A percentile compares a stretch with the other conserved stretches of the same genome.
These are phyloP conservation scores for Fusarium pilosicola DNA, from an alignment of 2,329 filamentous ascomycete genomes.

Conservation along the genomic window DNA sequence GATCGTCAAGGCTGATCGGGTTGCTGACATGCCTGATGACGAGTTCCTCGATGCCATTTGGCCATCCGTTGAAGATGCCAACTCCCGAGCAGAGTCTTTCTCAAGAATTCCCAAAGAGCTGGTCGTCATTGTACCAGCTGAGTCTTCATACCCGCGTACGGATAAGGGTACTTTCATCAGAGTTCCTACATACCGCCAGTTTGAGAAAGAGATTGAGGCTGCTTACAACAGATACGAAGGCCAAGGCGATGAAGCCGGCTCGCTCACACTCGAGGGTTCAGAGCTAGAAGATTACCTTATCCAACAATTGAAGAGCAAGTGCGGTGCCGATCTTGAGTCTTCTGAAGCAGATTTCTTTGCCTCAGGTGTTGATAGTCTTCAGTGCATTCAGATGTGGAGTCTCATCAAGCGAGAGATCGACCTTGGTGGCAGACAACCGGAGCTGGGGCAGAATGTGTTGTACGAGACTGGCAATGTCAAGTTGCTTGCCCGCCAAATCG, in stretches of 20 bases:
- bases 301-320: conserved; percentile 46
- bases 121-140: conserved; percentile 58
- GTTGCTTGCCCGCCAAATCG: conserved; percentile 33
- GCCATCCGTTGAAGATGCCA: conserved; percentile 62
- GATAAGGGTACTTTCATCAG: conserved; percentile 67
- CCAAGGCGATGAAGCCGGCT: not conserved
- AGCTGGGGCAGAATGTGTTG: conserved; percentile 65
- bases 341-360: conserved; percentile 63
- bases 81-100: conserved; percentile 61
- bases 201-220: conserved; percentile 56
- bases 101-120: conserved; percentile 63
- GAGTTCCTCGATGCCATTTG: conserved; percentile 60
- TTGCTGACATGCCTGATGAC: conserved; percentile 52
- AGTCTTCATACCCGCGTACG: conserved; percentile 58
- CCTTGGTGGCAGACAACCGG: conserved; percentile 51
- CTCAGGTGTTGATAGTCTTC: conserved; percentile 66
- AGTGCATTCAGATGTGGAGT: conserved; percentile 65
- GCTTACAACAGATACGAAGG: conserved; percentile 46
- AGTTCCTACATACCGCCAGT: conserved; percentile 58
- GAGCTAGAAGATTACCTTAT: conserved; percentile 49
- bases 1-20: conserved; percentile 60
- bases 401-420: conserved; percentile 62
- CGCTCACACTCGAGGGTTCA: not conserved
- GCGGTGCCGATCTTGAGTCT: not conserved
- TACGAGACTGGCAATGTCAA: conserved; percentile 60